phyloP scores from a whole-genome alignment of 2,329 filamentous ascomycete genomes.

The Harringtonia aguacate region DNA sequence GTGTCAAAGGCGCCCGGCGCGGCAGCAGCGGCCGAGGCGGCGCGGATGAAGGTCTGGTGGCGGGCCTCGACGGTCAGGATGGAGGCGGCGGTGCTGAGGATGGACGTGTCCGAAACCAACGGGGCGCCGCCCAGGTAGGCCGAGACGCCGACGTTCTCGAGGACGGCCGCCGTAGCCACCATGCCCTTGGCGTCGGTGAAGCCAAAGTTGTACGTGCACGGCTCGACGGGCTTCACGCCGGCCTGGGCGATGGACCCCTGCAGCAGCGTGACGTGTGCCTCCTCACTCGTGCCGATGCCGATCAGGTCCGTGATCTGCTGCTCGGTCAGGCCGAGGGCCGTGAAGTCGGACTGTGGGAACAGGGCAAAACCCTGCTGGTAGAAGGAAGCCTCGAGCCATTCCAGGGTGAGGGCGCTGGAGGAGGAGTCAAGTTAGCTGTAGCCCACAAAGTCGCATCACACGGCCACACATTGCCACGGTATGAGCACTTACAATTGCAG shows the following conservation, averaged over 20 bases:
- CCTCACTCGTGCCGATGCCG: slow-evolving; percentile 52
- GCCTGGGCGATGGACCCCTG: slow-evolving; percentile 49
- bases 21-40: slow-evolving; percentile 43
- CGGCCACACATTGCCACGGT: no score
- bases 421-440: slow-evolving; percentile 4
- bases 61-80: slow-evolving; percentile 66
- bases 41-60: slow-evolving; percentile 63
- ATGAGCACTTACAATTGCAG: slow-evolving; percentile 41
- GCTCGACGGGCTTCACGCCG: slow-evolving; percentile 54
- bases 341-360: slow-evolving; percentile 55
- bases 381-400: slow-evolving; percentile 64
- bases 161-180: slow-evolving; percentile 57
- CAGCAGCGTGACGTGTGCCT: slow-evolving; percentile 49
- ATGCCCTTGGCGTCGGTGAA: slow-evolving; percentile 56
- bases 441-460: no score
- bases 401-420: slow-evolving; percentile 55
- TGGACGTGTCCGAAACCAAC: slow-evolving; percentile 45
- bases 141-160: slow-evolving; percentile 66
- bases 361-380: slow-evolving; percentile 60
- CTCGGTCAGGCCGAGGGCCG: slow-evolving; percentile 45
- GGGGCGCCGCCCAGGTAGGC: slow-evolving; percentile 63
- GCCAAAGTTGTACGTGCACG: slow-evolving; percentile 63
- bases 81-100: slow-evolving; percentile 55
- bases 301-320: slow-evolving; percentile 48
- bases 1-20: slow-evolving; percentile 62